Conservation (phyloP, 257 asterid genomes). For the Penstemon eatonii region DNA sequence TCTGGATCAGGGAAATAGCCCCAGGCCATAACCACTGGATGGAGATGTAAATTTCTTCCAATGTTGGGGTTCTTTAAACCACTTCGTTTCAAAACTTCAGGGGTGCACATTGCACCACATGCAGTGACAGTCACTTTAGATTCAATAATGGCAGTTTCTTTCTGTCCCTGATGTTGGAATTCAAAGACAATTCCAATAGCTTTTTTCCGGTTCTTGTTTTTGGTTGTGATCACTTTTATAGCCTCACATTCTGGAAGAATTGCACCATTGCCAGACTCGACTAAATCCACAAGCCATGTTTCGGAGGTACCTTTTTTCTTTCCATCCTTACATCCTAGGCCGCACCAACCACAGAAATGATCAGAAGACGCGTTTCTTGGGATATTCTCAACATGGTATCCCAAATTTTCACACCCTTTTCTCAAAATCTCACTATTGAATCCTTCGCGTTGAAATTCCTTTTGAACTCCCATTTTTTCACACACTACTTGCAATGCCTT, state of each 20-base stretch:
- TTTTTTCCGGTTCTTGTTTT: not conserved
- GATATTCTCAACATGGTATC: slow-evolving; percentile 52
- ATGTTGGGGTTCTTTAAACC: slow-evolving; percentile 72
- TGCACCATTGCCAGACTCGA: slow-evolving; percentile 63
- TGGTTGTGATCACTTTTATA: slow-evolving; percentile 37
- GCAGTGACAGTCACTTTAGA: slow-evolving; percentile 58
- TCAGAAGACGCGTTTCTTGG: slow-evolving; percentile 64
- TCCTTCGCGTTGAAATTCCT: slow-evolving; percentile 53
- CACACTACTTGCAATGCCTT: slow-evolving; percentile 74
- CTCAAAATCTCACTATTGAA: slow-evolving; percentile 73
- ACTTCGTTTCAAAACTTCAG: slow-evolving; percentile 54
- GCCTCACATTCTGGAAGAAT: slow-evolving; percentile 70
- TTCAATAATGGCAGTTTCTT: slow-evolving; percentile 52
- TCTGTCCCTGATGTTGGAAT: slow-evolving; percentile 37
- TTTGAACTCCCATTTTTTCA: slow-evolving; percentile 69
- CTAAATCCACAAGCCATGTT: slow-evolving; percentile 79
- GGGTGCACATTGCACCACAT: slow-evolving; percentile 82
- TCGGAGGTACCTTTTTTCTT: slow-evolving; percentile 62
- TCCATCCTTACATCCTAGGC: slow-evolving; percentile 76
- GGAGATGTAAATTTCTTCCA: slow-evolving; percentile 70
- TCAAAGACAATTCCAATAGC: slow-evolving; percentile 60
- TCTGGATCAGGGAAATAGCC: slow-evolving; percentile 66
- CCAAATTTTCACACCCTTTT: slow-evolving; percentile 70
- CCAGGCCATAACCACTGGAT: slow-evolving; percentile 78
- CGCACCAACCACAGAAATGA: slow-evolving; percentile 85